Evolutionary conservation across 345 rosid genomes (phyloP), one percentile per base, ranked within the genome.

Genomic region (Corymbia maculata): DNA sequence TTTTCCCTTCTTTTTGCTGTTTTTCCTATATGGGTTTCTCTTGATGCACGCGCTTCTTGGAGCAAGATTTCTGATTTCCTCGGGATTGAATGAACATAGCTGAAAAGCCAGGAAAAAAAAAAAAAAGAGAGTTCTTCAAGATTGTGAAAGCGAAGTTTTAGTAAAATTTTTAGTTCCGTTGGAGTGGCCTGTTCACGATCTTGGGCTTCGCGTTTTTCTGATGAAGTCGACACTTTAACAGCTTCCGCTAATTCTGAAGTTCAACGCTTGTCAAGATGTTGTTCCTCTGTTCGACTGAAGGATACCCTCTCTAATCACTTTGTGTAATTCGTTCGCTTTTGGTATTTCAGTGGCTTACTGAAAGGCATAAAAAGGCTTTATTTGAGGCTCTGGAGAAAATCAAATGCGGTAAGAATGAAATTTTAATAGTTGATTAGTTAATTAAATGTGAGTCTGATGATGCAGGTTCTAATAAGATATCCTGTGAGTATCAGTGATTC

Each of bases 311-410:
- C 47, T 30, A 10, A 22, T 53, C 30, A 53, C 68, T 52, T 75
- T 36, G 36, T 19, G 26, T 42, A 42, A 52, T 51, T 30, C n/a
- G 68, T 59, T 86, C 53, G 50, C 12, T 85, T 85, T 85, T 86
- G 89, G 66, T 47, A 5, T 91, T 90, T 50, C 90, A 98, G 99
- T 93, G 94, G 96, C 90, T 98, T 79, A 92, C 97, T 75, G 94
- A 95, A 17, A 93, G 92, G 90, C 99, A 90, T 91, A 98, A 98
- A 94, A 95, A 45, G 66, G 97, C 99, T 87, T 92, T 98, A 85
- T 95, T 91, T 30, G 99, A 97, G 66, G 99, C 99, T 36, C 89
- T 97, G 91, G 96, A 96, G 93, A 97, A 96, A 94, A 91, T 97
- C 61, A 97, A 97, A 93, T 88, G 96, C 86, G 99, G 99, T 97